Base-by-base conservation (phyloP, 352 stramenopile species). In the Phytophthora syringae region DNA sequence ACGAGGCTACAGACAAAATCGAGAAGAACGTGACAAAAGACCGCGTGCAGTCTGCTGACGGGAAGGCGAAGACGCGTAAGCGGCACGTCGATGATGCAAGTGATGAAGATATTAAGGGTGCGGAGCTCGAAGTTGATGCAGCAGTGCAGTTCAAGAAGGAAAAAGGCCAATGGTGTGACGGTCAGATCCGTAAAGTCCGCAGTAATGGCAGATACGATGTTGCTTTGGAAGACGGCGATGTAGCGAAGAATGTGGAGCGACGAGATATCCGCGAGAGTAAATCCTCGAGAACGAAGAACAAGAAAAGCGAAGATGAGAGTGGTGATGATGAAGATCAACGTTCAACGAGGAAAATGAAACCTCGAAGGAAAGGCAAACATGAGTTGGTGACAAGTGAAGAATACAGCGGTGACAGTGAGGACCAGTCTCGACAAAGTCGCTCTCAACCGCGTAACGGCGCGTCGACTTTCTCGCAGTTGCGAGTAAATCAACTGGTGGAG, bases 201-300 rank as follows among this genome's bases (percentile, higher is more conserved):
- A 80, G 68, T 12, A 82, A 86, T 53, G 80, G 72, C n/a, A 74
- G 59, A 15, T 88, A 73, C 32, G 80, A 89, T 16, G 47, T 89
- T 37, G 73, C 58, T 7, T 24, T 79, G n/a, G 77, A 86, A 15
- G 80, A 80, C n/a, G 60, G 69, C 20, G 74, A 79, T 6, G 44
- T 80, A 7, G 36, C 40, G n/a, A 80, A 68, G 32, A 66, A 72
- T 55, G 56, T 86, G 6, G 60, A 70, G 39, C 52, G 56, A 3
- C 57, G 58, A 37, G 49, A 64, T 36, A 75, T 77, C 22, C 71
- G 74, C 32, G 32, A 45, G 20, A 56, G n/a, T 24, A 74, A 49
- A 25, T 51, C 50, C 13, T 18, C 40, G 1, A 67, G 48, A 10
- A 66, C 53, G 32, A 57, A 39, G 44, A 70, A 63, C 9, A 67